These are phyloP conservation scores for Aspergillus arachidicola DNA, from an alignment of 2,329 filamentous ascomycete genomes.

Conservation along the genomic window DNA sequence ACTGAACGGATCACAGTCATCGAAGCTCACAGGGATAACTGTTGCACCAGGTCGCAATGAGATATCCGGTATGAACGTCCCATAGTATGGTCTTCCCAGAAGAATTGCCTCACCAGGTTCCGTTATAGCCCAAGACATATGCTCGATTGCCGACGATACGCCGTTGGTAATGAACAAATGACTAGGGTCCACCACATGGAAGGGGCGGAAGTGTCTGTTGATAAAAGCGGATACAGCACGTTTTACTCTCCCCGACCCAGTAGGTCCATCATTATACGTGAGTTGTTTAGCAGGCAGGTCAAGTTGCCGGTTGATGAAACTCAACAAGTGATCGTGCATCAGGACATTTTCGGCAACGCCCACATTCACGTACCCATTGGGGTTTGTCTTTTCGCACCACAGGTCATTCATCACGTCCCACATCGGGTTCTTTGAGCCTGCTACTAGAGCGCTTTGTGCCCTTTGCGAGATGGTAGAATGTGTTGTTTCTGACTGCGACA, in stretches of 20 bases:
- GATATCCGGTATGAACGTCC: conserved; percentile 52
- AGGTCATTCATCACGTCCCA: conserved; percentile 52
- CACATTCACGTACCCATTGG: conserved; percentile 52
- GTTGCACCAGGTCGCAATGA: conserved; percentile 45
- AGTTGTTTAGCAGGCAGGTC: conserved; percentile 34
- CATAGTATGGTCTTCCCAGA: conserved; percentile 46
- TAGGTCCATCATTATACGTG: conserved; percentile 43
- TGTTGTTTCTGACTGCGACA: neutral
- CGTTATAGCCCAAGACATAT: conserved; percentile 34
- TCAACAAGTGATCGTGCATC: conserved; percentile 51
- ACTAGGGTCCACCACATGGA: conserved; percentile 25
- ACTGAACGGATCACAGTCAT: conserved; percentile 48
- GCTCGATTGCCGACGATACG: conserved; percentile 39
- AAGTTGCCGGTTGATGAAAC: conserved; percentile 46
- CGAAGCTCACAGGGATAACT: conserved; percentile 50
- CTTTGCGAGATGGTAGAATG: conserved; percentile 14
- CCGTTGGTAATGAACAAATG: conserved; percentile 40
- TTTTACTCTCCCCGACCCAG: conserved; percentile 30
- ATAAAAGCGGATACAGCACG: conserved; percentile 35
- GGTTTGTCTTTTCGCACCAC: conserved; percentile 43
- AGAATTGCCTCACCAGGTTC: conserved; percentile 40
- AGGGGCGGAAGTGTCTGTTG: conserved; percentile 34
- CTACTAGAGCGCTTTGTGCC: conserved; percentile 17
- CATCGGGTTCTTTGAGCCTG: conserved; percentile 27
- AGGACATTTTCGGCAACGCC: conserved; percentile 58